Percentiles rank a stretch among this genome's conserved stretches.
Conservation (phyloP, 352 stramenopile species). For the Pythium dissotocum region DNA sequence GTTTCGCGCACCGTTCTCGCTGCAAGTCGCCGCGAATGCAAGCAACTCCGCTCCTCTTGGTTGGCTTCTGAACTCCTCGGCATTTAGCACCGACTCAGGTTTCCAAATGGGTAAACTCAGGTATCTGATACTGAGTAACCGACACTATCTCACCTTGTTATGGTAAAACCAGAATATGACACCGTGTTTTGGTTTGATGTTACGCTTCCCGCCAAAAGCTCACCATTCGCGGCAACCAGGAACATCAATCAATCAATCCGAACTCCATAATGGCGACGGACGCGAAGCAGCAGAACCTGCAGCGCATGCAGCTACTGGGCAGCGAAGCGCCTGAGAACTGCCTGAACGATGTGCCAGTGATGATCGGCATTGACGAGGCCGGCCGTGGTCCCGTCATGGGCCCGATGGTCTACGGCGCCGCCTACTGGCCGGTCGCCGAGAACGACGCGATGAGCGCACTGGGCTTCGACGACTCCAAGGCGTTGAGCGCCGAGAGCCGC, state of each 20-base stretch:
- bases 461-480: conserved; percentile 96
- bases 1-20: neutral
- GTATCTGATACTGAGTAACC: conserved; percentile 22
- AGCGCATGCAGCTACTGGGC: conserved; percentile 53
- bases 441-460: conserved; percentile 78
- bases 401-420: conserved; percentile 94
- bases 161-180: neutral
- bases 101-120: conserved; percentile 16
- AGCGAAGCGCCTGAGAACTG: conserved; percentile 65
- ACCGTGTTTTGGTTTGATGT: conserved; percentile 6
- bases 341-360: conserved; percentile 70
- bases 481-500: conserved; percentile 84
- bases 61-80: neutral
- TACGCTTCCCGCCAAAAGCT: conserved; percentile 26
- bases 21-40: neutral
- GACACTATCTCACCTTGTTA: neutral
- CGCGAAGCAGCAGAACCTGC: conserved; percentile 35
- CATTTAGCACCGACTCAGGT: neutral
- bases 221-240: neutral
- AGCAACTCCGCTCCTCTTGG: neutral
- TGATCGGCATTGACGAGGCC: conserved; percentile 95
- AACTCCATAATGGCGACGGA: neutral
- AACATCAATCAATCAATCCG: neutral
- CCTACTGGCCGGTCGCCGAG: conserved; percentile 86
- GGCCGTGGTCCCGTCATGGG: conserved; percentile 93